Percentiles rank a stretch among this genome's conserved stretches.
These are phyloP conservation scores for Penicillium bovifimosum DNA, from an alignment of 495 filamentous ascomycete species.

Conservation along the genomic window DNA sequence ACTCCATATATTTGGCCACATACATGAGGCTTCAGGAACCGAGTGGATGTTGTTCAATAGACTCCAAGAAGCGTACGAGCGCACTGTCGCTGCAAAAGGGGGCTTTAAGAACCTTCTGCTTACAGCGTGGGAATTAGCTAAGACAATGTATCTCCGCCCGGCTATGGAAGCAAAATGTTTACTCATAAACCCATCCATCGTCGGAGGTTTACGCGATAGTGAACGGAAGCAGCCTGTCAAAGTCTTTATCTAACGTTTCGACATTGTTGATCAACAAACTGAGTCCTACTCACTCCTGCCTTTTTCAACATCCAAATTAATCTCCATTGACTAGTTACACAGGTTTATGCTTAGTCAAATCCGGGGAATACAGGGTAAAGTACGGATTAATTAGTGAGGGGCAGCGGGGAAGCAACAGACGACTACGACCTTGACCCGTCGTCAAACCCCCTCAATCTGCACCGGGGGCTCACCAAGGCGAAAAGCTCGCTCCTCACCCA, in stretches of 20 bases:
- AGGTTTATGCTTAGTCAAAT: too few relatives aligned
- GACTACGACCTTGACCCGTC: too few relatives aligned
- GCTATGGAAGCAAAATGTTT: constrained; percentile 20
- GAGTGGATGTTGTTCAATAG: constrained; percentile 19
- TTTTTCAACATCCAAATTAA: too few relatives aligned
- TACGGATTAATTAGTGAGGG: too few relatives aligned
- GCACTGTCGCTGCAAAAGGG: constrained; percentile 14
- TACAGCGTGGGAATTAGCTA: constrained; percentile 14
- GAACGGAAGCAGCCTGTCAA: constrained; percentile 15
- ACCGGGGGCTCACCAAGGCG: too few relatives aligned
- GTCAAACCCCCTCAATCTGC: too few relatives aligned
- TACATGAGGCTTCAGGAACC: constrained; percentile 58
- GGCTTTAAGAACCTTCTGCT: constrained; percentile 12
- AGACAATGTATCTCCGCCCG: neutral
- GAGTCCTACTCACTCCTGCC: too few relatives aligned
- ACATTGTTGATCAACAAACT: too few relatives aligned
- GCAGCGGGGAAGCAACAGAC: too few relatives aligned
- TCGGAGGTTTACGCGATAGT: constrained; percentile 22
- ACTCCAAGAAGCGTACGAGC: constrained; percentile 19
- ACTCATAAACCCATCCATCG: constrained; percentile 23
- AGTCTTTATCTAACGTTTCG: constrained; percentile 5
- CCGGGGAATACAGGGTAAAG: too few relatives aligned
- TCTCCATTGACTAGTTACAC: too few relatives aligned
- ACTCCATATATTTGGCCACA: constrained; percentile 73
- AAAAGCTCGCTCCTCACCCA: too few relatives aligned